phyloP scores from a whole-genome alignment of 2,329 filamentous ascomycete species.

The Colletotrichum eleusines region DNA sequence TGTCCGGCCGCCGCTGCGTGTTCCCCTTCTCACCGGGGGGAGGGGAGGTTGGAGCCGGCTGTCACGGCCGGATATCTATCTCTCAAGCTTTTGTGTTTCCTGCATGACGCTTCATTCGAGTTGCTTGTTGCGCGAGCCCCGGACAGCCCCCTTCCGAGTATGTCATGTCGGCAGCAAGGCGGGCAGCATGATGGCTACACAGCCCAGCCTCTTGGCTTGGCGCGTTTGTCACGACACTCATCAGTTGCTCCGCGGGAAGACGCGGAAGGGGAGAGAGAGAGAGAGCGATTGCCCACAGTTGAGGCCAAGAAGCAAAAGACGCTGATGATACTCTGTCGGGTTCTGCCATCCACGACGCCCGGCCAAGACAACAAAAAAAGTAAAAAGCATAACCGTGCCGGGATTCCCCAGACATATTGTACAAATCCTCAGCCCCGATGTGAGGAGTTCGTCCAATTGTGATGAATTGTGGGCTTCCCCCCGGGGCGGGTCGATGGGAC shows the following conservation, averaged over 20 bases:
- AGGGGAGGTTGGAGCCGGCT: neutral
- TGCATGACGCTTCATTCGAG: neutral
- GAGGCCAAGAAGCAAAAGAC: neutral
- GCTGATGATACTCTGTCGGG: neutral
- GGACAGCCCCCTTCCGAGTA: no score
- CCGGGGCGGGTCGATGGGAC: slow-evolving; percentile 1
- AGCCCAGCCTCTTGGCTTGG: slow-evolving; percentile 9
- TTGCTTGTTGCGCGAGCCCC: neutral
- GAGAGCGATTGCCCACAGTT: neutral
- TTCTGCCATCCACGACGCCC: neutral
- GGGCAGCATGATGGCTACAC: neutral
- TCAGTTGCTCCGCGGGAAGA: neutral
- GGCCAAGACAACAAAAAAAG: no score
- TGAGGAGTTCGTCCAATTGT: slow-evolving; percentile 13
- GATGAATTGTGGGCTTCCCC: neutral
- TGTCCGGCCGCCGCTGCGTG: neutral
- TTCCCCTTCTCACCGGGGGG: neutral
- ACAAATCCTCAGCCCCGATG: neutral
- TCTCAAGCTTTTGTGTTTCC: neutral
- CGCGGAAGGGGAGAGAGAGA: neutral
- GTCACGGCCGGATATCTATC: neutral
- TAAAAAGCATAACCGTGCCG: neutral
- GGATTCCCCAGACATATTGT: neutral
- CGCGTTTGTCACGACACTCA: neutral
- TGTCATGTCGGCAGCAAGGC: neutral